Conservation (phyloP, 2,329 filamentous ascomycete species). For the Arthrobotrys conoides region DNA sequence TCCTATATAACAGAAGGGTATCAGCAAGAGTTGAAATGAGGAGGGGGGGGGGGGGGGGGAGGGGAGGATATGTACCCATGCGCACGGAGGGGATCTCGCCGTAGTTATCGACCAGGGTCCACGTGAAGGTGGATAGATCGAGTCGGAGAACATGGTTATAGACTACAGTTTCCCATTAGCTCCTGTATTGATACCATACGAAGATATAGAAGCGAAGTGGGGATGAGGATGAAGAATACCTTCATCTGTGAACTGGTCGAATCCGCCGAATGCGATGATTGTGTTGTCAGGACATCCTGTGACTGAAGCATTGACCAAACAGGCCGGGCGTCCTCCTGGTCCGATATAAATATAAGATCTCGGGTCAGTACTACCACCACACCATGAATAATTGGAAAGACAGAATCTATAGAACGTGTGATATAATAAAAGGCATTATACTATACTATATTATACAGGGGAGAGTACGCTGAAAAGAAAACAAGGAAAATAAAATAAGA, state of each 20-base stretch:
- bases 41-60: not conserved
- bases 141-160: conserved; percentile 97
- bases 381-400: not conserved
- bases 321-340: conserved; percentile 78
- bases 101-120: conserved; percentile 98
- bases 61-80: conserved; percentile 78
- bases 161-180: conserved; percentile 69
- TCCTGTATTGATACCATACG: conserved; percentile 1
- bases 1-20: conserved; percentile 70
- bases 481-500: too few relatives aligned
- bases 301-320: conserved; percentile 96
- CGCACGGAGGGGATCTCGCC: conserved; percentile 96
- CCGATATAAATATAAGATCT: not conserved
- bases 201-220: not conserved
- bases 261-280: conserved; percentile 98
- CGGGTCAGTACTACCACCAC: conserved; percentile 8
- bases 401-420: not conserved
- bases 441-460: not conserved
- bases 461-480: not conserved
- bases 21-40: not conserved
- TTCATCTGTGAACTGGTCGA: conserved; percentile 98
- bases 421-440: not conserved
- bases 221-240: conserved; percentile 67
- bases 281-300: conserved; percentile 98
- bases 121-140: conserved; percentile 88